A percentile compares a stretch with the other conserved stretches of the same genome.
These are phyloP conservation scores for Colletotrichum trifolii DNA, from an alignment of 2,329 filamentous ascomycete genomes.

Conservation along the genomic window DNA sequence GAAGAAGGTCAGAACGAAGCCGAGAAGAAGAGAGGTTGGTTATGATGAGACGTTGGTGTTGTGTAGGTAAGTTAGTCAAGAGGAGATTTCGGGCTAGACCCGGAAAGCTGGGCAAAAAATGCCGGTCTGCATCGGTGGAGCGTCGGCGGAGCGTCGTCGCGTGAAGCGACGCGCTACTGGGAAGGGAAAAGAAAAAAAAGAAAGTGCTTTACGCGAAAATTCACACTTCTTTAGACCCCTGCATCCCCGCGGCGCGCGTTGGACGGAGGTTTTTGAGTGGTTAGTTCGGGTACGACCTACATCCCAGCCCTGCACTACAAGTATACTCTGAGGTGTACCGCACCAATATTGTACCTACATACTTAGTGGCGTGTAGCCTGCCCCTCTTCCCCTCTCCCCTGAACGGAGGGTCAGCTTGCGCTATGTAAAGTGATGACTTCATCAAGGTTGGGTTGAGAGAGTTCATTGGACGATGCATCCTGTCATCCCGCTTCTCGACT, in stretches of 20 bases:
- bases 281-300: slow-evolving; percentile 8
- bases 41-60: no score
- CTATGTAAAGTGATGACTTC: slow-evolving; percentile 18
- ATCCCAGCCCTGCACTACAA: slow-evolving; percentile 25
- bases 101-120: slow-evolving; percentile 2
- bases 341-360: no score
- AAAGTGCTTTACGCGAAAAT: slow-evolving; percentile 28
- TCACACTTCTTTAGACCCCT: slow-evolving; percentile 3
- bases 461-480: slow-evolving; percentile 20
- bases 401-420: slow-evolving; percentile 5
- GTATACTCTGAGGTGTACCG: background rate
- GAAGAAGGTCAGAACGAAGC: background rate
- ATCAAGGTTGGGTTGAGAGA: background rate
- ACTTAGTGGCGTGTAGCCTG: no score
- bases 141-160: slow-evolving; percentile 13
- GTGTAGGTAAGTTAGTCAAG: no score
- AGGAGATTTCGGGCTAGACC: background rate
- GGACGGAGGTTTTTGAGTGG: slow-evolving; percentile 18
- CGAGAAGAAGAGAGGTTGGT: slow-evolving; percentile 9
- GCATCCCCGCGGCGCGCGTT: slow-evolving; percentile 23
- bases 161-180: slow-evolving; percentile 28
- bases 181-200: slow-evolving; percentile 1
- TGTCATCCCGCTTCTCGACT: background rate
- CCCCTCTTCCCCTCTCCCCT: slow-evolving; percentile 6
- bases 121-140: slow-evolving; percentile 14